Base-by-base conservation (phyloP, 768 basidiomycete genomes). In the Pulveroboletus sp. region DNA sequence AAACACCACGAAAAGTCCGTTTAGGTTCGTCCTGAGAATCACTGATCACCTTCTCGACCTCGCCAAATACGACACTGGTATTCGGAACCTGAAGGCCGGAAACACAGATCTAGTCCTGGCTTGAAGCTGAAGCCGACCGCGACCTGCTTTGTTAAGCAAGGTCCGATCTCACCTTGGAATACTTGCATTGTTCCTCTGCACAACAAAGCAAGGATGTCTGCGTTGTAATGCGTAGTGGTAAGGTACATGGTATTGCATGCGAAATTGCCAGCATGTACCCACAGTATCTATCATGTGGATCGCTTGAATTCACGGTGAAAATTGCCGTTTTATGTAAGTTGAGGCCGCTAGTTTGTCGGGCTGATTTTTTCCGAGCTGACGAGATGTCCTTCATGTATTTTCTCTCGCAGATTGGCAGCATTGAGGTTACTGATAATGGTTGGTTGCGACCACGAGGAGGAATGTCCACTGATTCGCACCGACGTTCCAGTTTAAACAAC, bases 71-170 rank as follows among this genome's bases (percentile, higher is more conserved):
- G 22, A 30, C 29, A 23, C 30, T n/a, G 38, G 31, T 30, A 17
- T 37, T 42, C 16, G 29, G 27, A 23, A 45, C 22, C 16, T n/a
- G n/a, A n/a, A n/a, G n/a, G n/a, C n/a, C n/a, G 14, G 39, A 17
- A 22, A 20, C 10, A 43, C 26, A 26, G 34, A 37, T 32, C 35
- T 45, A 32, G 23, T 12, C 19, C 31, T n/a, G n/a, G n/a, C n/a
- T n/a, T n/a, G n/a, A n/a, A n/a, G n/a, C n/a, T 26, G 34, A 26
- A 49, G 27, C 10, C n/a, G 37, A 11, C 26, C 12, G 44, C 4
- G 17, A 9, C 29, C 34, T 60, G 58, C 58, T 60, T 61, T 61
- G 55, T 61, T 26, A 23, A 32, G 27, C n/a, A n/a, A n/a, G n/a
- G 43, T 43, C 44, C 47, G 58, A 52, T 45, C 49, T 44, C 54